Base-by-base conservation (phyloP, 129 eudicot species). In the Mikania micrantha region DNA sequence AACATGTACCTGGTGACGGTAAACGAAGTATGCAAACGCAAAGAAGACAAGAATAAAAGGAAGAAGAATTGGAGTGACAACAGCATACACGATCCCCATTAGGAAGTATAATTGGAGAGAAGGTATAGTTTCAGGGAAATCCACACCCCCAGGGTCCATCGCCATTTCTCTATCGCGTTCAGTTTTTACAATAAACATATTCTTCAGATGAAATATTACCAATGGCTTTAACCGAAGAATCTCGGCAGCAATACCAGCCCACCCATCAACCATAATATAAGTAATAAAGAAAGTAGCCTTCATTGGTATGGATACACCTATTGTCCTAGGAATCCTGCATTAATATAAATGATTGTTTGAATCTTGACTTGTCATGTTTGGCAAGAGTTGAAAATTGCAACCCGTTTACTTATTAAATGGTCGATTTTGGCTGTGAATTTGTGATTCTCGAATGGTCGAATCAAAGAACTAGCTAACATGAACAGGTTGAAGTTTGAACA, bases 241-340 rank as follows among this genome's bases (percentile, higher is more conserved):
- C 73, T 93, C 99, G 41, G 96, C 77, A 4, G 99, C 99, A 53
- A 93, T 87, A 54, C 96, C 99, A 1, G 99, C 99, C 99, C 99
- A 93, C 60, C 99, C 99, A 48, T 93, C 99, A 58, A 93, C 82
- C 99, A 93, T 93, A 70, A 93, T 86, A 60, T 84, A 93, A 28
- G 99, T 93, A 35, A 93, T 89, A 73, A 93, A 93, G 82, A 93
- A 93, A 41, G 99, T 93, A 61, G 99, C 99, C 68, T 93, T 93
- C 95, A 80, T 82, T 24, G 99, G 99, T 71, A 93, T 89, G 11
- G 99, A 86, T 64, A 93, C 99, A 19, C 99, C 99, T 52, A 93
- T 93, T 31, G 85, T 93, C 72, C 95, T 83, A 3, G 99, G 98
- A 63, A 93, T 93, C 84, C 99, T 93, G 92, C 34, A 79, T 41